phyloP scores from a whole-genome alignment of 768 basidiomycete genomes.

The Suillus placidus region DNA sequence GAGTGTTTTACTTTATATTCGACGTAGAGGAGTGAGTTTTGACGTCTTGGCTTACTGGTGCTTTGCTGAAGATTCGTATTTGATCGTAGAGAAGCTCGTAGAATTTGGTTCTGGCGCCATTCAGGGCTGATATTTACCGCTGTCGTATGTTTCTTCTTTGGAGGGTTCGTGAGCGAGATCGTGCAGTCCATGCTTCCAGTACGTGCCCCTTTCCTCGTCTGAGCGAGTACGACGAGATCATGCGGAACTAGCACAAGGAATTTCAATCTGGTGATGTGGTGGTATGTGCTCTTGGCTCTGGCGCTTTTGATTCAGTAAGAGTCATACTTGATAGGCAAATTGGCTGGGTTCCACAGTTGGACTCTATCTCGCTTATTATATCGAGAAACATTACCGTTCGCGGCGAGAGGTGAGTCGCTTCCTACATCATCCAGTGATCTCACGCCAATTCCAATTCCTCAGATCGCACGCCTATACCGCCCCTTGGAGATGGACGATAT shows the following conservation, averaged over 20 bases:
- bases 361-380: slow-evolving; percentile 62
- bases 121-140: slow-evolving; percentile 67
- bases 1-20: slow-evolving; percentile 83
- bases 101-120: slow-evolving; percentile 88
- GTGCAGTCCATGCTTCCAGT: slow-evolving; percentile 81
- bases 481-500: slow-evolving; percentile 58
- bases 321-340: slow-evolving; percentile 60
- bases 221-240: slow-evolving; percentile 9
- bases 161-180: slow-evolving; percentile 79
- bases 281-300: slow-evolving; percentile 43
- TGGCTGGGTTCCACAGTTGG: slow-evolving; percentile 73
- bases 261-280: slow-evolving; percentile 75
- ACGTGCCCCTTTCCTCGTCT: slow-evolving; percentile 24
- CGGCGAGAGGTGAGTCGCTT: slow-evolving; percentile 65
- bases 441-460: slow-evolving; percentile 5
- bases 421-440: slow-evolving; percentile 1
- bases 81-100: slow-evolving; percentile 63
- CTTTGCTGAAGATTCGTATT: neutral
- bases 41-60: neutral
- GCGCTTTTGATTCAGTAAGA: slow-evolving; percentile 14
- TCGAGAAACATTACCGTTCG: slow-evolving; percentile 77
- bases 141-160: slow-evolving; percentile 75
- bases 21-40: slow-evolving; percentile 82
- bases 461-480: slow-evolving; percentile 81
- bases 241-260: slow-evolving; percentile 55